A percentile compares a stretch with the other conserved stretches of the same genome.
Conservation (phyloP, 257 asterid species). For the Datura wrightii region DNA sequence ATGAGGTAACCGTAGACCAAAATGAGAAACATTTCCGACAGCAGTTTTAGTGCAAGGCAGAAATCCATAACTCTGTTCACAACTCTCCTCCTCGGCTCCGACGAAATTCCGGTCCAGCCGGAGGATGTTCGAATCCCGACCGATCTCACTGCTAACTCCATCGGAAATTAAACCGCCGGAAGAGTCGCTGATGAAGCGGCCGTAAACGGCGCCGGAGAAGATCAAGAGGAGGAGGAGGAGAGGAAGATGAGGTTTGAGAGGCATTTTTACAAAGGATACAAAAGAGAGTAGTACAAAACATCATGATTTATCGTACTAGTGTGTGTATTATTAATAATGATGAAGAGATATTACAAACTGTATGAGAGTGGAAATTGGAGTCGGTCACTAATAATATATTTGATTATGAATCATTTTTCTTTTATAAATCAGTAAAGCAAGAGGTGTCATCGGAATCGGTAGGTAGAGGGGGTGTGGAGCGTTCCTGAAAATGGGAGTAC, state of each 20-base stretch:
- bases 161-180: constrained; percentile 60
- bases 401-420: not conserved
- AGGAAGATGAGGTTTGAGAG: not conserved
- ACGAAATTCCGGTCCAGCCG: too few species aligned
- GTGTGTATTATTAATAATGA: not conserved
- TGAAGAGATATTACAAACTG: not conserved
- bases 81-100: too few species aligned
- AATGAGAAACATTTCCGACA: constrained; percentile 67
- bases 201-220: constrained; percentile 20
- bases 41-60: constrained; percentile 82
- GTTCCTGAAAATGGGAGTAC: not conserved
- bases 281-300: not conserved
- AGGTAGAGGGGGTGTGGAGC: not conserved
- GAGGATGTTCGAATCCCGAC: constrained; percentile 32
- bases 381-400: too few species aligned
- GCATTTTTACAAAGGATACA: not conserved
- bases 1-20: constrained; percentile 79
- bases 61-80: constrained; percentile 89
- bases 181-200: constrained; percentile 52
- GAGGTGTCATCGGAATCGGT: not conserved
- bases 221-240: not conserved
- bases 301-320: not conserved
- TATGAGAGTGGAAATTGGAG: not conserved
- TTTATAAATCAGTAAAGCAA: not conserved
- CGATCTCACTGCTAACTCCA: constrained; percentile 37